Evolutionary conservation across 2,329 filamentous ascomycete species (phyloP), one percentile per base, ranked within the genome.

Genomic region (Alternaria novae-zelandiae): DNA sequence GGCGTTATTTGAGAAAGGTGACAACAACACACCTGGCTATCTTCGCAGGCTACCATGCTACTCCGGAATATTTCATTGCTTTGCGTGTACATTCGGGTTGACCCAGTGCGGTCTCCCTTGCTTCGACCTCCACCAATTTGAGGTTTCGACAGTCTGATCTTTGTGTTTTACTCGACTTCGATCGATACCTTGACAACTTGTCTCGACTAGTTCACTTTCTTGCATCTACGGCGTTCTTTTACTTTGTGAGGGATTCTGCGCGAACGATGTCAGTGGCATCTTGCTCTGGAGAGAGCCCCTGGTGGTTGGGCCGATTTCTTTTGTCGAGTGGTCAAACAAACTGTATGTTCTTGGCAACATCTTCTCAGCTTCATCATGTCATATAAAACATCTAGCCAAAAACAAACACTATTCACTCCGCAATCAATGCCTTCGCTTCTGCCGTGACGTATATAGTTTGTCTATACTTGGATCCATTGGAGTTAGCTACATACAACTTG

Each of bases 171-270:
- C 41, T 60, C 55, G 61, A 56, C 57, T 63, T 60, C 21, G 61
- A 55, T 63, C 55, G 57, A 63, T 59, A 63, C 61, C 60, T 55
- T 57, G 56, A 47, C 57, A 63, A 51, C n/a, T 59, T 63, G 23
- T 63, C 50, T 36, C 50, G 1, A 25, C 53, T 28, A 28, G 28
- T 41, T 32, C 50, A 15, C 15, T 46, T 53, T 54, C 41, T 54
- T 64, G 61, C 61, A 64, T 64, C 49, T 53, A 53, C 41, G 61
- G 61, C 57, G 61, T 64, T 61, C 41, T 58, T 51, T 51, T 23
- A 56, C 50, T 53, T 50, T 55, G 46, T 57, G 45, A 57, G 44
- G 53, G 28, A 45, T 55, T 44, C 30, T 15, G 32, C 25, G 36
- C 45, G 45, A 58, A 46, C 30, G 30, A 51, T 46, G 36, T 25